Evolutionary conservation across 306 rosid species (phyloP), one percentile per base, ranked within the genome.

Genomic region (Prinsepia uniflora): DNA sequence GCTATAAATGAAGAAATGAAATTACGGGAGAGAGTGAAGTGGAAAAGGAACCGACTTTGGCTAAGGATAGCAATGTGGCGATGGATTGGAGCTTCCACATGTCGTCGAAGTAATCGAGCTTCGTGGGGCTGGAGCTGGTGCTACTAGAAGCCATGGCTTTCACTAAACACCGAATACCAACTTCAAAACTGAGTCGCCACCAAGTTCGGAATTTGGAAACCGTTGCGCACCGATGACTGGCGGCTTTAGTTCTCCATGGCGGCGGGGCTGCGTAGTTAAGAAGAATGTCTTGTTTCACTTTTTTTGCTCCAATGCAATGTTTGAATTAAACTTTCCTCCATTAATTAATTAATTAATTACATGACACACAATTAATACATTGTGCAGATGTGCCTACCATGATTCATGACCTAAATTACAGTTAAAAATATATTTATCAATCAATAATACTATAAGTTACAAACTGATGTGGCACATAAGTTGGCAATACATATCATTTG

Each of bases 41-140:
- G 40, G 50, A 0, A 52, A 54, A 54, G 49, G 9, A 30, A 43
- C 68, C 62, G 46, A 84, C 96, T 84, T 83, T 84, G 42, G 68
- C 62, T 53, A 73, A 71, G 52, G 87, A 88, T 19, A 84, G 60
- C 55, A 90, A 61, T 7, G 74, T 83, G 72, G 96, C 87, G 41
- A 54, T 52, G 52, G 87, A 81, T 43, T 88, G 81, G 40, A 90
- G 90, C 61, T 72, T 88, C 81, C 63, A 74, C 94, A 80, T 81
- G 88, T 90, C 86, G 20, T 84, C 78, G 40, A 67, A 80, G 80
- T 90, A 88, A 4, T 90, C 90, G 39, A 88, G 88, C 78, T 88
- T 78, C 1, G 96, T 90, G 49, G 86, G 75, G 77, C 36, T 56
- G 71, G 57, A 60, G 3, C 17, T 18, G 70, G 57, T 34, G 3